A percentile compares a stretch with the other conserved stretches of the same genome.
These are phyloP conservation scores for Arthroderma sp. DNA, from an alignment of 2,329 filamentous ascomycete species.

Conservation along the genomic window DNA sequence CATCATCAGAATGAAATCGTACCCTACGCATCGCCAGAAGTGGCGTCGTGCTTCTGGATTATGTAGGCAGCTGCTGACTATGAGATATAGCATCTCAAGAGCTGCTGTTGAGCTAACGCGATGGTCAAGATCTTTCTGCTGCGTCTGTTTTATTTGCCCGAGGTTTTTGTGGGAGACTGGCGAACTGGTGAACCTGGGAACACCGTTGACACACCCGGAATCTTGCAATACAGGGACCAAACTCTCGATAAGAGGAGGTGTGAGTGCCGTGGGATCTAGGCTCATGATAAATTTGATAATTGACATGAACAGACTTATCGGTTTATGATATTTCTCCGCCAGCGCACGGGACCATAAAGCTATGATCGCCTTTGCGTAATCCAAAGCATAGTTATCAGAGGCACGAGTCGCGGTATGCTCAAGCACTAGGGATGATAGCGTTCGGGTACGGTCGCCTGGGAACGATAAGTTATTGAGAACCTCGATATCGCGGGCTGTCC, in stretches of 20 bases:
- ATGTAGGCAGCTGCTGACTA: conserved; percentile 37
- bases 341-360: conserved; percentile 44
- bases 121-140: conserved; percentile 29
- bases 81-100: conserved; percentile 40
- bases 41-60: conserved; percentile 27
- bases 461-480: conserved; percentile 39
- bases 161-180: conserved; percentile 28
- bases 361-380: conserved; percentile 38
- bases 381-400: conserved; percentile 33
- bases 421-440: conserved; percentile 42
- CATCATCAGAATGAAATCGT: conserved; percentile 46
- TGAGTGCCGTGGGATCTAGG: conserved; percentile 24
- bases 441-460: conserved; percentile 37
- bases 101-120: conserved; percentile 42
- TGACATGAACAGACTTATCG: conserved; percentile 29
- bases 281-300: conserved; percentile 28
- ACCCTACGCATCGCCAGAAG: conserved; percentile 46
- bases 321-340: conserved; percentile 38
- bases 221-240: conserved; percentile 29
- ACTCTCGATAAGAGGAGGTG: conserved; percentile 24
- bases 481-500: conserved; percentile 41
- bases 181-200: conserved; percentile 36
- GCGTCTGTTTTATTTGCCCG: conserved; percentile 27
- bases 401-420: conserved; percentile 35
- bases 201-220: conserved; percentile 41